phyloP scores from a whole-genome alignment of 768 basidiomycete genomes.

The Fomitopsis serialis region DNA sequence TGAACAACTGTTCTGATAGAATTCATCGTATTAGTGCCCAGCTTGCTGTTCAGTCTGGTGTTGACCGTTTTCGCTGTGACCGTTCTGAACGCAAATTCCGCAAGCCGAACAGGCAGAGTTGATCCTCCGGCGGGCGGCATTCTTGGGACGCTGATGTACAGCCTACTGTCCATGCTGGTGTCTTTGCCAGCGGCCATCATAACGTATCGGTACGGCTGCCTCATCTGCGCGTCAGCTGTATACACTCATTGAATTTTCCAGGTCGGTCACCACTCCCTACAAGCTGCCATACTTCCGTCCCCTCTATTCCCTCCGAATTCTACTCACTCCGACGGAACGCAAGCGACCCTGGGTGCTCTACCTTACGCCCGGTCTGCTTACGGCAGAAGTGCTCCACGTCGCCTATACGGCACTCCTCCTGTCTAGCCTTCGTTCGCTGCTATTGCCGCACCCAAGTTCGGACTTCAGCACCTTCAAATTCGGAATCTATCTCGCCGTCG shows the following conservation, averaged over 20 bases:
- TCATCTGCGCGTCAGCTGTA: background rate
- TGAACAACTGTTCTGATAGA: background rate
- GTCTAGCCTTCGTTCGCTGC: conserved; percentile 40
- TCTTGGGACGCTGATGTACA: conserved; percentile 60
- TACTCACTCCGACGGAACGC: conserved; percentile 80
- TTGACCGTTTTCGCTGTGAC: conserved; percentile 54
- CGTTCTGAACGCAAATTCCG: conserved; percentile 50
- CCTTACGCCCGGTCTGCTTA: conserved; percentile 64
- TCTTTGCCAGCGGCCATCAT: conserved; percentile 66
- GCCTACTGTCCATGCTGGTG: conserved; percentile 59
- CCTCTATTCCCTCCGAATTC: conserved; percentile 53
- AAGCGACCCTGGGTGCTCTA: conserved; percentile 77
- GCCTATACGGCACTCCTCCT: conserved; percentile 40
- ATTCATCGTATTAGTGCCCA: conserved; percentile 38
- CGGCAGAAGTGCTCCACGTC: conserved; percentile 38
- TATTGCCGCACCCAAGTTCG: conserved; percentile 50
- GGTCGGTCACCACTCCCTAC: conserved; percentile 81
- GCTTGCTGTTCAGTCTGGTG: conserved; percentile 41
- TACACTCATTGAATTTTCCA: conserved; percentile 22
- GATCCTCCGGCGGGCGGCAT: conserved; percentile 55
- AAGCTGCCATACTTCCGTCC: conserved; percentile 60
- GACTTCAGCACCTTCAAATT: conserved; percentile 43
- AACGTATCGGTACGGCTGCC: conserved; percentile 58
- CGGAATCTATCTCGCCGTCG: conserved; percentile 50
- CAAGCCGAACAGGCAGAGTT: conserved; percentile 58